Evolutionary conservation across 352 stramenopile genomes (phyloP), one percentile per base, ranked within the genome.

Genomic region (Saprolegnia diclina): DNA sequence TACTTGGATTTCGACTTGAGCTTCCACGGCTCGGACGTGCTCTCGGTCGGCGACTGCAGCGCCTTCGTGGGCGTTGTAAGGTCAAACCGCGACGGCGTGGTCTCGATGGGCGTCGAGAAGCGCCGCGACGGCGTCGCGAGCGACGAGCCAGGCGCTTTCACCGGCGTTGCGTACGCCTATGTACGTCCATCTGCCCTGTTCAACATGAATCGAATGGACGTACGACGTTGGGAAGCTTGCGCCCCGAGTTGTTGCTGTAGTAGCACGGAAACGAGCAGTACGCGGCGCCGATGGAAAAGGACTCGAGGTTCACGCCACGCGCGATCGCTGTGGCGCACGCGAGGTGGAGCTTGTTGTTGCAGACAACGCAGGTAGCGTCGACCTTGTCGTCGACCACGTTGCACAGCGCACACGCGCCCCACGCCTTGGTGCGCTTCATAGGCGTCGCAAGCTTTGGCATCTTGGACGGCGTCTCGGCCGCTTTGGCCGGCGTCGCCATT

Each of bases 261-360:
- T 69, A 69, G 24, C 63, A 69, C 10, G 19, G 5, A 22, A 59
- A 29, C 44, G 63, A 69, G 37, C 63, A 69, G n/a, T 61, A 69
- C 14, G 24, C 63, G n/a, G 0, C 37, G n/a, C n/a, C 24, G 5
- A 42, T 22, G 0, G 29, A 5, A 61, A 69, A 69, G 21, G 13
- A 13, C 9, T 18, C 44, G 5, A n/a, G 0, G 3, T 45, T 45
- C 19, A 69, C 19, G 5, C n/a, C 44, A 29, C 7, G 6, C 11
- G 63, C 63, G 24, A 69, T 56, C 9, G 63, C 24, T 11, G 26
- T 48, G 38, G 63, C 61, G 29, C 63, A 69, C 21, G 48, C 5
- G n/a, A 32, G 48, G 29, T 69, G 63, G 37, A 69, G 6, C 14
- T 24, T 21, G 14, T 7, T 21, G 45, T 61, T 69, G 63, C 63